These are phyloP conservation scores for Hemileccinum impolitum DNA, from an alignment of 768 basidiomycete species.

Conservation along the genomic window DNA sequence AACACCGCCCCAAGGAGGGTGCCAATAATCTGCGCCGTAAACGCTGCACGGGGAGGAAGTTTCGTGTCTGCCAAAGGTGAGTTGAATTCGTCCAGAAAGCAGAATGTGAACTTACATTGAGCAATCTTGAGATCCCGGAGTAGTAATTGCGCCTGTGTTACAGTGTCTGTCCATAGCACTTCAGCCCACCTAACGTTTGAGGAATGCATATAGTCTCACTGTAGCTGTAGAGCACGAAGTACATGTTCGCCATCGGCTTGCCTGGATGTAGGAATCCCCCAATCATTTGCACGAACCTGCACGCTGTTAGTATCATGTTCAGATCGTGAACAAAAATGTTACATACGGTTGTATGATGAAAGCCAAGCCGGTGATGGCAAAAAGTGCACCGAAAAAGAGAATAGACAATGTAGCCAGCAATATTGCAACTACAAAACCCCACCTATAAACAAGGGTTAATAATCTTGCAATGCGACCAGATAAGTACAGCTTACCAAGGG, in stretches of 20 bases:
- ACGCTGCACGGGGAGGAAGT: conserved; percentile 65
- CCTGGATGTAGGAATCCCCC: conserved; percentile 35
- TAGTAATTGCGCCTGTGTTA: conserved; percentile 47
- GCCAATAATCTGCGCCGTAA: conserved; percentile 52
- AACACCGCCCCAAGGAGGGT: conserved; percentile 29
- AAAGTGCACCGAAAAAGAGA: conserved; percentile 53
- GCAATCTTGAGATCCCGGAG: conserved; percentile 54
- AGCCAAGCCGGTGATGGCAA: conserved; percentile 43
- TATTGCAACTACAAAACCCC: conserved; percentile 50
- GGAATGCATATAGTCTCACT: conserved; percentile 28
- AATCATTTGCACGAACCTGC: conserved; percentile 37
- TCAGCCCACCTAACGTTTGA: conserved; percentile 40
- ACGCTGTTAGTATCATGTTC: not conserved
- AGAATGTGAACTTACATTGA: conserved; percentile 17
- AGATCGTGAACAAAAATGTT: not conserved
- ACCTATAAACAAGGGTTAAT: conserved; percentile 17
- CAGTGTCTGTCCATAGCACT: conserved; percentile 40
- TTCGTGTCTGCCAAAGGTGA: conserved; percentile 41
- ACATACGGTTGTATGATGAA: conserved; percentile 27
- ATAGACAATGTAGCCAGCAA: conserved; percentile 49
- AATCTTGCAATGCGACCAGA: not conserved
- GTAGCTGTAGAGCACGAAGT: conserved; percentile 44
- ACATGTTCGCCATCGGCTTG: conserved; percentile 45
- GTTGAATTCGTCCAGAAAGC: conserved; percentile 36
- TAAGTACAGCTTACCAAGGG: conserved; percentile 40